Base-by-base conservation (phyloP, 306 rosid genomes). In the Trichosanthes cucumerina region DNA sequence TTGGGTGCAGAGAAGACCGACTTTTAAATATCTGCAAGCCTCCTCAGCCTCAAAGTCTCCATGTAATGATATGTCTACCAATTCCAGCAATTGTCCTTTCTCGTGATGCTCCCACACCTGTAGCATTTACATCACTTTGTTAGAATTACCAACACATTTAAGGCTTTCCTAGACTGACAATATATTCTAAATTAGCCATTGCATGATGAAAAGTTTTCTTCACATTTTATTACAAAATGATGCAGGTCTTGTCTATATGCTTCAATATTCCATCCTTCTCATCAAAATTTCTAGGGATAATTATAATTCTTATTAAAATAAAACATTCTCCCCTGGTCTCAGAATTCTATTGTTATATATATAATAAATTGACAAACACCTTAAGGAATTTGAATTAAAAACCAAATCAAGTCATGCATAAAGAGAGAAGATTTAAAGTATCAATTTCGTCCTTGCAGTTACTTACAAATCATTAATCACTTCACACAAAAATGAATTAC, bases 1-100 rank as follows among this genome's bases (percentile, higher is more conserved):
- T 81, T 90, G 98, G 9, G 91, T 87, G 93, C 98, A 93, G 57
- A 88, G 88, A 47, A 93, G 96, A 81, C 92, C 88, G 41, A 93
- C 83, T 86, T 87, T 91, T 36, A 89, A 81, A 77, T 81, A 91
- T 80, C 79, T 79, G 77, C 88, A 78, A 46, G 91, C 95, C 88
- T 92, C 93, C 81, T 86, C 89, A 10, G 84, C 52, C 19, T 82
- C 56, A 33, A 85, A 73, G 56, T 82, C 88, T 12, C 79, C 83
- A 3, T 18, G 65, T 38, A 86, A 62, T 23, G 68, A 81, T 58
- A 85, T 9, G 80, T 92, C 93, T 10, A 88, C 83, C 81, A 92
- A 84, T 53, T 84, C 85, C 81, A 59, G 85, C 63, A 92, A 81
- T 68, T 88, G 85, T 46, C 90, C 91, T 31, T 39, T 77, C 88